These are phyloP conservation scores for Paramyrothecium sp. DNA, from an alignment of 2,329 filamentous ascomycete genomes.

Conservation along the genomic window DNA sequence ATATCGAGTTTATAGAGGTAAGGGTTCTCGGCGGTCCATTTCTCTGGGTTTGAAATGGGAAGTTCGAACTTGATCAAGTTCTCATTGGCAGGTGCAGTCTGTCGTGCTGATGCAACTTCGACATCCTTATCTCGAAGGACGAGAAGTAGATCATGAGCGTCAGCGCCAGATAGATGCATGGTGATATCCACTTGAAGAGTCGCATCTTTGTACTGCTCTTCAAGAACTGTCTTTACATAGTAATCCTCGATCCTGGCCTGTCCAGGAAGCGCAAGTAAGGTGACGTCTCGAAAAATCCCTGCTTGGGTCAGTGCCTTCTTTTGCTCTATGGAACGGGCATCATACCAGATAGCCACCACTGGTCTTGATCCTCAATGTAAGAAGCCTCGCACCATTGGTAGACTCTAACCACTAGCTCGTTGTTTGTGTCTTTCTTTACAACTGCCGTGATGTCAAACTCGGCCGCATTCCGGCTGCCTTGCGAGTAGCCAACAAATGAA, in stretches of 20 bases:
- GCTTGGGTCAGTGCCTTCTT: neutral
- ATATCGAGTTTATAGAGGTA: constrained; percentile 57
- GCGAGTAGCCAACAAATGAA: constrained; percentile 61
- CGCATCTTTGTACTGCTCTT: constrained; percentile 50
- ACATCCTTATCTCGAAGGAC: neutral
- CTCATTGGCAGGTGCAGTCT: constrained; percentile 30
- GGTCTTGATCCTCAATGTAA: constrained; percentile 70
- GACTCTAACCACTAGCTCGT: constrained; percentile 61
- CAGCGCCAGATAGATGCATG: neutral
- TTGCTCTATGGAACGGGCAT: neutral
- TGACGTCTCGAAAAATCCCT: constrained; percentile 67
- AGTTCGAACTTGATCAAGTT: constrained; percentile 32
- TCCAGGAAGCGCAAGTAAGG: constrained; percentile 55
- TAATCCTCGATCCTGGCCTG: constrained; percentile 55
- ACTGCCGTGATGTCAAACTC: constrained; percentile 65
- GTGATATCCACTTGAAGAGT: constrained; percentile 9
- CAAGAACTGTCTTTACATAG: constrained; percentile 55
- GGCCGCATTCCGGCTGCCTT: constrained; percentile 65
- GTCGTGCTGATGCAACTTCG: neutral
- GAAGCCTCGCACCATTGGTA: constrained; percentile 70
- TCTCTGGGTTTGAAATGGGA: constrained; percentile 44
- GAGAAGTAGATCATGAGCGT: neutral
- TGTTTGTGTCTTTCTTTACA: constrained; percentile 38
- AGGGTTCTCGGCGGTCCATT: constrained; percentile 69
- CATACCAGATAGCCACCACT: constrained; percentile 64